Conservation (phyloP, 148 eudicot genomes). For the Vaccinium corymbosum region DNA sequence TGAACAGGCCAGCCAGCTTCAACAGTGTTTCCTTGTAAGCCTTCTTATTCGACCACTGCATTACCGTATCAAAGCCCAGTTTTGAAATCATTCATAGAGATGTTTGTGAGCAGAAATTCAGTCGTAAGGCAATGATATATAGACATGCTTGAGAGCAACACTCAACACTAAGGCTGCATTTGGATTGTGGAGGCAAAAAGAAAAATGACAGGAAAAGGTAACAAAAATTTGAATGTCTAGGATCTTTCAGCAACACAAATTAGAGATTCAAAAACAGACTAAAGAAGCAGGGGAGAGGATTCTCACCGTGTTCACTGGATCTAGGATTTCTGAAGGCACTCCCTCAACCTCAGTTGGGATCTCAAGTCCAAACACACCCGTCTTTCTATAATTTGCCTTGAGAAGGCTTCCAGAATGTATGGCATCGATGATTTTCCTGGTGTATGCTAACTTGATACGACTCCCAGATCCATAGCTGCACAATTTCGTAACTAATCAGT, state of each 20-base stretch:
- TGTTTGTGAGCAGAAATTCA: not conserved
- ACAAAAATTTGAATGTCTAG: too few relatives aligned
- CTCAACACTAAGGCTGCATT: not conserved
- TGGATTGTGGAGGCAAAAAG: not conserved
- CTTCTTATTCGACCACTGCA: slow-evolving; percentile 65
- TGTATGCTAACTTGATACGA: slow-evolving; percentile 68
- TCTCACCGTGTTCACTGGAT: slow-evolving; percentile 70
- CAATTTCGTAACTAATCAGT: not conserved
- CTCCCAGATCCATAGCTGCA: slow-evolving; percentile 75
- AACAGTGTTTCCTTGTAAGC: slow-evolving; percentile 51
- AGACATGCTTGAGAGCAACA: not conserved
- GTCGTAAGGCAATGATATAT: not conserved
- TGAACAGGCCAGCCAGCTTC: slow-evolving; percentile 62
- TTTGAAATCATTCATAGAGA: not conserved
- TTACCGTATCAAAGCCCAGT: not conserved
- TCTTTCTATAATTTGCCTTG: slow-evolving; percentile 48
- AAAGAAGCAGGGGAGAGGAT: not conserved
- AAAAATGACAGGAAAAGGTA: not conserved
- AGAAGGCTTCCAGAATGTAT: slow-evolving; percentile 65
- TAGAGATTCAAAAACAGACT: not conserved
- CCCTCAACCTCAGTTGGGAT: slow-evolving; percentile 65
- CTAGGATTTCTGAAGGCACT: slow-evolving; percentile 73
- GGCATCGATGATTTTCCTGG: slow-evolving; percentile 71
- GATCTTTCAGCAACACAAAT: not conserved
- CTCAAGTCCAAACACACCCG: slow-evolving; percentile 74